Evolutionary conservation across 345 rosid species (phyloP), one percentile per base, ranked within the genome.

Genomic region (Aethionema arabicum): DNA sequence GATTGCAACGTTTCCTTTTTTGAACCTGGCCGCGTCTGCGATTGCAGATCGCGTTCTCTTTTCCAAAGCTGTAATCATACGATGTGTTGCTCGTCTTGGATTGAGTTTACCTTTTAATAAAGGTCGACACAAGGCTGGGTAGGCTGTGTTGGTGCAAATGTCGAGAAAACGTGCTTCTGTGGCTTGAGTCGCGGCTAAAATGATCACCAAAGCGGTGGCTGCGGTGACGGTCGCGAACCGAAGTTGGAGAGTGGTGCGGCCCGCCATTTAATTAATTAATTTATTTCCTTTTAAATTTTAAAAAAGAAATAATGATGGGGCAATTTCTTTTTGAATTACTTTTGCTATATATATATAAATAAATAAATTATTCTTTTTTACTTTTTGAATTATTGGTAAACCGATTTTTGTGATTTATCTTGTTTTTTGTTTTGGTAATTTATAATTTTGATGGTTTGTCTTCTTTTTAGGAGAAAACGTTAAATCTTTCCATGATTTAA

Each of bases 1-100:
- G 32, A 59, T 11, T 7, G 58, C 44, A 3, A 13, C 15, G 52
- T 65, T 71, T 31, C 66, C 61, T 3, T 21, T 5, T 44, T 10
- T 58, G 50, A 0, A 8, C 36, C 49, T 65, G 0, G 43, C 56
- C 14, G 70, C 54, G 2, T 31, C n/a, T 57, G 44, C 27, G 12
- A 65, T 16, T 8, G 49, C 70, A 2, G 32, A 0, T 43, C 6
- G 57, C 3, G 75, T 71, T 54, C 65, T 71, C 13, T 27, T 11
- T 39, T 65, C 66, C 2, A 72, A 32, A 32, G 55, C 51, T 44
- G 54, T 40, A 13, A 72, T 72, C 2, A 51, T 64, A 56, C 14
- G 52, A 14, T 32, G 56, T 12, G 61, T 65, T 16, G 75, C 75
- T 32, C 32, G 32, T 72, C 66, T 72, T 5, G 70, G 70, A 11